Evolutionary conservation across 306 rosid genomes (phyloP).

Genomic region (Cyclanthera cordifolia): DNA sequence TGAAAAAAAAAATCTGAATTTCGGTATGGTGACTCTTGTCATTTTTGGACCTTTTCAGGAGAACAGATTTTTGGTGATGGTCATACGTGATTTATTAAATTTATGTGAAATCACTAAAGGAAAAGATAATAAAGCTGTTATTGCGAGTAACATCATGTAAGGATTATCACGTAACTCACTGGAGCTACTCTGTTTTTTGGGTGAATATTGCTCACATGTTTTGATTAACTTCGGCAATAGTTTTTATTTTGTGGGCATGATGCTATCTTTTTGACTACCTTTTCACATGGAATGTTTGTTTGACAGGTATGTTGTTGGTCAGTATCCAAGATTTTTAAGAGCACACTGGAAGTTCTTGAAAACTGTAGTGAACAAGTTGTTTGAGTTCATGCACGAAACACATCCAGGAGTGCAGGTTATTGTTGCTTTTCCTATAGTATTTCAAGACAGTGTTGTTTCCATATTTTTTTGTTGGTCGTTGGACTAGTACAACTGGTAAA

Average conservation of each 20-base stretch:
- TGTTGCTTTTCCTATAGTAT: conserved; percentile 7
- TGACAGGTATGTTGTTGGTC: conserved; percentile 95
- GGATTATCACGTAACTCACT: conserved; percentile 10
- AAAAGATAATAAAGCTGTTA: conserved; percentile 96
- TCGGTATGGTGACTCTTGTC: conserved; percentile 16
- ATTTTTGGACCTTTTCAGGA: conserved; percentile 46
- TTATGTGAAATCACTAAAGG: conserved; percentile 93
- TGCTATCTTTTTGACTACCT: background rate
- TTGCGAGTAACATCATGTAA: conserved; percentile 96
- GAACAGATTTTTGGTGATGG: conserved; percentile 98
- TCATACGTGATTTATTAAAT: conserved; percentile 87
- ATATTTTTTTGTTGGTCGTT: background rate
- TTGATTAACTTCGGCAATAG: background rate
- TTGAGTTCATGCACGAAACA: conserved; percentile 96
- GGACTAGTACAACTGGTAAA: background rate
- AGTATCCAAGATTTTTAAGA: conserved; percentile 88
- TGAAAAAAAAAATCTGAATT: background rate
- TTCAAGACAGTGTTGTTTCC: background rate
- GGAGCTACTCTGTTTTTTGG: background rate
- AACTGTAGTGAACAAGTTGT: conserved; percentile 90
- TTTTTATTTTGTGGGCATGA: background rate
- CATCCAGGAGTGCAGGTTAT: conserved; percentile 99
- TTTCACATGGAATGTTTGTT: background rate
- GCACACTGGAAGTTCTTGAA: conserved; percentile 97
- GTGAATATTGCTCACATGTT: background rate